Evolutionary conservation across 305 asterid genomes (phyloP).

Genomic region (Fraxinus xanthoxyloides): DNA sequence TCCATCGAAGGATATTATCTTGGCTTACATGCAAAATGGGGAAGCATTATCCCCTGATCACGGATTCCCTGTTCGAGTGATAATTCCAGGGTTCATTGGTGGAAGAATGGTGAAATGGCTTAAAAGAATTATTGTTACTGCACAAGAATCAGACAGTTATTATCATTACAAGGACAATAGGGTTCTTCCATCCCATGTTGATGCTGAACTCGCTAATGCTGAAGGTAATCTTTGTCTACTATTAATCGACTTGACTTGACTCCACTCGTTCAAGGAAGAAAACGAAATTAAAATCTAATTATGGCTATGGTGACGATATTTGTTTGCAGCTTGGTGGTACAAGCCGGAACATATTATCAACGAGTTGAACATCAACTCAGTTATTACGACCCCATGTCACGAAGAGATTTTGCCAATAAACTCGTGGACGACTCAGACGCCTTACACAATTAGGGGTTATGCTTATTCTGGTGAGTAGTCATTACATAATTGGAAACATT

Average conservation of each 20-base stretch:
- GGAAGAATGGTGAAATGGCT: constrained; percentile 98
- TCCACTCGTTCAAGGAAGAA: not conserved
- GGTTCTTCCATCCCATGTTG: constrained; percentile 86
- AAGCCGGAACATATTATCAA: constrained; percentile 82
- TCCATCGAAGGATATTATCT: constrained; percentile 62
- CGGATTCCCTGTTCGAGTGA: constrained; percentile 78
- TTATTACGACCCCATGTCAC: constrained; percentile 89
- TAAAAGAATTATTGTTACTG: constrained; percentile 65
- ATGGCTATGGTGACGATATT: not conserved
- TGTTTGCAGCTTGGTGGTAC: constrained; percentile 87
- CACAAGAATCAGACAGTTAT: constrained; percentile 63
- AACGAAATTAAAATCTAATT: not conserved
- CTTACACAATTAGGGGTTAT: constrained; percentile 84
- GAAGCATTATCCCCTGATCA: constrained; percentile 69
- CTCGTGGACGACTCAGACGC: constrained; percentile 81
- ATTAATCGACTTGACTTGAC: not conserved
- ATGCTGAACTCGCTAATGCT: constrained; percentile 78
- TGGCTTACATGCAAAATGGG: constrained; percentile 94
- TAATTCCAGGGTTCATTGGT: constrained; percentile 88
- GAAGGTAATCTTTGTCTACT: constrained; percentile 49
- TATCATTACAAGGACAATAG: constrained; percentile 78
- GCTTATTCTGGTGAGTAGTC: constrained; percentile 71
- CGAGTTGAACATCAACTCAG: constrained; percentile 90
- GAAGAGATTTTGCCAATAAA: constrained; percentile 83
- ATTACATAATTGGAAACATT: not conserved